phyloP scores from a whole-genome alignment of 1,284 basidiomycete genomes.

The Schizophyllum commune region DNA sequence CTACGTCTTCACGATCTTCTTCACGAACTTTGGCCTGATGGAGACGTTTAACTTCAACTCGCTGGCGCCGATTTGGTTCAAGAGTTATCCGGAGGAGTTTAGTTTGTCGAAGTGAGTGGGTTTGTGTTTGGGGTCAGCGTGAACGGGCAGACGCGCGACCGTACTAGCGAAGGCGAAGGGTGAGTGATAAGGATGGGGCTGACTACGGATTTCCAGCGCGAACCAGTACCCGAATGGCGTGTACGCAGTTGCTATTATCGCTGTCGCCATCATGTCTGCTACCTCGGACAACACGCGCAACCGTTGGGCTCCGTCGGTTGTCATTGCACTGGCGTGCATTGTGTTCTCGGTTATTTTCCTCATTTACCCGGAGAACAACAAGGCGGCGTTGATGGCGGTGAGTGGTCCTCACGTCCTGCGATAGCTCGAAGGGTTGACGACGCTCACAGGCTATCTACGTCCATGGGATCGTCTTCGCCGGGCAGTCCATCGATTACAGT shows the following conservation, averaged over 20 bases:
- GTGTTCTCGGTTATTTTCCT: not conserved
- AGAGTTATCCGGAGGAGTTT: not conserved
- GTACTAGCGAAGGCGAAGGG: too few species aligned
- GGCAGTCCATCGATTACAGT: not conserved
- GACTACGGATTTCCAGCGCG: not conserved
- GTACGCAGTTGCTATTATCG: not conserved
- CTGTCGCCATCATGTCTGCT: not conserved
- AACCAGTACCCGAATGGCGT: not conserved
- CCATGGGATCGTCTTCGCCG: not conserved
- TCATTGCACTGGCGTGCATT: not conserved
- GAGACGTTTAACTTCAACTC: not conserved
- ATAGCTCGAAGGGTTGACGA: too few species aligned
- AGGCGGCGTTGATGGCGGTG: not conserved
- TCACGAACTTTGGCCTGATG: not conserved
- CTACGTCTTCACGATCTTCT: not conserved
- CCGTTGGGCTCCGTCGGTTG: not conserved
- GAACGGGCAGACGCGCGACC: too few species aligned
- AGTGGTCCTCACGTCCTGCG: too few species aligned
- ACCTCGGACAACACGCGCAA: not conserved
- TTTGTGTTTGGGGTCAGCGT: too few species aligned
- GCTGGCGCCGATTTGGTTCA: not conserved
- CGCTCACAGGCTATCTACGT: not conserved
- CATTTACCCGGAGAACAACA: not conserved
- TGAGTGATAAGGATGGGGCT: too few species aligned
- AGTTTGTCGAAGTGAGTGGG: not conserved